A percentile compares a stretch with the other conserved stretches of the same genome.
Evolutionary conservation across 78 protist species (phyloP).

Genomic region (Dictyostelium purpureum): DNA sequence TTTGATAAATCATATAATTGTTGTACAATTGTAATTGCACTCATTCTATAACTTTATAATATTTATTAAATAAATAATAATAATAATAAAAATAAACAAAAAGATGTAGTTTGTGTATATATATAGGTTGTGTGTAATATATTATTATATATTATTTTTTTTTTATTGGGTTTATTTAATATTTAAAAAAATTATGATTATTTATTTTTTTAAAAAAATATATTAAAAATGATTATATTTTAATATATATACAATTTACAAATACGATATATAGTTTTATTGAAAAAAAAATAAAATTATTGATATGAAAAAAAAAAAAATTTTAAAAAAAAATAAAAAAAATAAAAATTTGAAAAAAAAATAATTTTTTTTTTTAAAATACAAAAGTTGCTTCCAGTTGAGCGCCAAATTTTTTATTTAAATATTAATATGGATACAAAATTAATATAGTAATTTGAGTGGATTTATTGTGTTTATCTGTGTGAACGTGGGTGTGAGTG

Average conservation of each 20-base stretch:
- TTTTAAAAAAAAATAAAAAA: too few species aligned
- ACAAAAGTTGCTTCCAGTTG: too few species aligned
- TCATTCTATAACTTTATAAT: neutral
- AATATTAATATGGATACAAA: too few species aligned
- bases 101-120: neutral
- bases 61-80: neutral
- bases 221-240: neutral
- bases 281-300: too few species aligned
- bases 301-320: too few species aligned
- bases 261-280: too few species aligned
- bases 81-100: neutral
- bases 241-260: neutral
- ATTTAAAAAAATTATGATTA: neutral
- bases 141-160: neutral
- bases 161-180: neutral
- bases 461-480: too few species aligned
- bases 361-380: too few species aligned
- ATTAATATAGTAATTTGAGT: too few species aligned
- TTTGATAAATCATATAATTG: conserved; percentile 29
- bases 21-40: conserved; percentile 41
- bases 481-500: too few species aligned
- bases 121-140: neutral
- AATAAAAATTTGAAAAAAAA: neutral
- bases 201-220: neutral
- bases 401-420: neutral